Evolutionary conservation across 2,329 filamentous ascomycete genomes (phyloP).

Genomic region (Claviceps paspali): DNA sequence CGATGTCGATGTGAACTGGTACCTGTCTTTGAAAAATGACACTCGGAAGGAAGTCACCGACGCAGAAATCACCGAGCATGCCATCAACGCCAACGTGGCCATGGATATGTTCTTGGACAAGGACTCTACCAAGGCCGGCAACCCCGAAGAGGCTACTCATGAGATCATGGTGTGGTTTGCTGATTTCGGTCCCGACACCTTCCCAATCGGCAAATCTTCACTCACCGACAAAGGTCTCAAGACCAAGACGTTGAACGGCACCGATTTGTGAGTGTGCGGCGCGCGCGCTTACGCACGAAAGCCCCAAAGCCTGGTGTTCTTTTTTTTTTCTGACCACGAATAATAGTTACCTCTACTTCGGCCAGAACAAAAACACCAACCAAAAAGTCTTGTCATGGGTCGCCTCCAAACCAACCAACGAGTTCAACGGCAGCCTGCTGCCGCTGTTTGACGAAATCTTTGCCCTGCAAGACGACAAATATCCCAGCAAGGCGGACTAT

Average conservation of each 20-base stretch:
- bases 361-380: conserved; percentile 19
- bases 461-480: conserved; percentile 16
- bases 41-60: conserved; percentile 20
- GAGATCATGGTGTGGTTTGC: conserved; percentile 46
- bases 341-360: conserved; percentile 26
- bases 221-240: conserved; percentile 12
- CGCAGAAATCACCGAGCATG: conserved; percentile 16
- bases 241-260: conserved; percentile 24
- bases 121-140: conserved; percentile 22
- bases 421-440: conserved; percentile 31
- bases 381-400: conserved; percentile 38
- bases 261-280: conserved; percentile 23
- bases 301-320: no score
- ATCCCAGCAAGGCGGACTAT: conserved; percentile 27
- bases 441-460: conserved; percentile 28
- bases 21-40: conserved; percentile 27
- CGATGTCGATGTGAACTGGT: conserved; percentile 32
- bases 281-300: no score
- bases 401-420: conserved; percentile 17
- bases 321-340: no score
- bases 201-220: conserved; percentile 27
- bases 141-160: conserved; percentile 27
- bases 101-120: conserved; percentile 43
- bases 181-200: conserved; percentile 27
- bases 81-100: conserved; percentile 38